Base-by-base conservation (phyloP, 2,329 filamentous ascomycete species). In the Aspergillus phoenicis region DNA sequence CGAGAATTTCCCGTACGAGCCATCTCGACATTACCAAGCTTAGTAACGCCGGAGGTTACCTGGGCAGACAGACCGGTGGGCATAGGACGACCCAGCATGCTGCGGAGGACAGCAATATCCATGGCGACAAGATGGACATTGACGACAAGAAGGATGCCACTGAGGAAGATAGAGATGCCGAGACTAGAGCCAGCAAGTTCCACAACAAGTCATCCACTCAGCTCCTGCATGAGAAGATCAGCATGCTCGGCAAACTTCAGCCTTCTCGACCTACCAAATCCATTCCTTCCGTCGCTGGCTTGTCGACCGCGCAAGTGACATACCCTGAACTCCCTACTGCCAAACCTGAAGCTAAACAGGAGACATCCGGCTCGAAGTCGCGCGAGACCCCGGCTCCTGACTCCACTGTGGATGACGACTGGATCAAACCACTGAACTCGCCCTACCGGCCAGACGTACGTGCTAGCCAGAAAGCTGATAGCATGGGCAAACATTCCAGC, bases 121-220 rank as follows among this genome's bases (percentile, higher is more conserved):
- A 79, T 20, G 76, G 81, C 28, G 80, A 81, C 11, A 78, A 79
- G 15, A 77, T 79, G 64, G 81, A 83, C 38, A 67, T 80, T 17
- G 82, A 86, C n/a, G 83, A 86, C 38, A 83, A 82, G 81, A 87
- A 58, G 77, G 84, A 61, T 73, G 80, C n/a, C 72, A 71, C 76
- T 22, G 62, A 65, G 49, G 70, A 80, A 33, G 83, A 87, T 24
- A 78, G 80, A 1, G 82, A 83, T 41, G 75, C 75, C 8, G 78
- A 82, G 15, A 75, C 77, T 1, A 83, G 83, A 47, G 81, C 82
- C 30, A 82, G 84, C 5, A 85, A 83, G 66, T 76, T 84, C 2
- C 89, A 94, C 71, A 92, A 88, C 77, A 96, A 96, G 74, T 93
- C 92, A 0, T 96, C 95, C n/a, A 97, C 95, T 0, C 93, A 98